Percentiles rank a stretch among this genome's conserved stretches.
These are phyloP conservation scores for Chrysoporthe deuterocubensis DNA, from an alignment of 2,329 filamentous ascomycete genomes.

Conservation along the genomic window DNA sequence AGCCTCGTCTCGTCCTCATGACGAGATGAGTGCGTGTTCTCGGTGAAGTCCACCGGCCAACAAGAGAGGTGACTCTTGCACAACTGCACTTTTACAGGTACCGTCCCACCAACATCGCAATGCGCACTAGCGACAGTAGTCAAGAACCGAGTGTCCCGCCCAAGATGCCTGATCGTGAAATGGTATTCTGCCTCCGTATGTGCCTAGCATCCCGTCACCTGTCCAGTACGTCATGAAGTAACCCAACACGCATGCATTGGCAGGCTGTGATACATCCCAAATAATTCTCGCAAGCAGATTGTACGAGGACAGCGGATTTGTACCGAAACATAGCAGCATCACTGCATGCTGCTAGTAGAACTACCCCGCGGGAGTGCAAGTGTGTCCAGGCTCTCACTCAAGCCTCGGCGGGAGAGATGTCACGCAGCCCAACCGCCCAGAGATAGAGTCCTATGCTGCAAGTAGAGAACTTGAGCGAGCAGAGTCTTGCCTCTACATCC, in stretches of 20 bases:
- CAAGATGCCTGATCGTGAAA: background rate
- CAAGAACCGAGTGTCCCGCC: background rate
- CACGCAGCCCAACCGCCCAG: background rate
- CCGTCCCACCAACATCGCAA: background rate
- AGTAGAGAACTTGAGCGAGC: background rate
- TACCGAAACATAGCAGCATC: background rate
- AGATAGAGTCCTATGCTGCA: background rate
- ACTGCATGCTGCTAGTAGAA: background rate
- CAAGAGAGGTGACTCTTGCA: background rate
- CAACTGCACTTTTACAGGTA: background rate
- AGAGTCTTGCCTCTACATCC: background rate
- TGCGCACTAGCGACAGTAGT: background rate
- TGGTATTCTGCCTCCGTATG: background rate
- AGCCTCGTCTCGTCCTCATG: background rate
- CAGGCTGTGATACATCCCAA: background rate
- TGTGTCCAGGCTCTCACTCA: background rate
- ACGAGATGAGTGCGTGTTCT: background rate
- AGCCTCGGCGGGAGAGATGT: background rate
- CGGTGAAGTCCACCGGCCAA: background rate
- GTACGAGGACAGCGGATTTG: background rate
- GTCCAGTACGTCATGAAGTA: background rate
- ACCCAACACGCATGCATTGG: background rate
- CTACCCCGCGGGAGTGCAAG: background rate
- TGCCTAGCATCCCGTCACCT: background rate
- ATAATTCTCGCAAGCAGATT: background rate